Base-by-base conservation (phyloP, 352 stramenopile species). In the Globisporangium lucens region DNA sequence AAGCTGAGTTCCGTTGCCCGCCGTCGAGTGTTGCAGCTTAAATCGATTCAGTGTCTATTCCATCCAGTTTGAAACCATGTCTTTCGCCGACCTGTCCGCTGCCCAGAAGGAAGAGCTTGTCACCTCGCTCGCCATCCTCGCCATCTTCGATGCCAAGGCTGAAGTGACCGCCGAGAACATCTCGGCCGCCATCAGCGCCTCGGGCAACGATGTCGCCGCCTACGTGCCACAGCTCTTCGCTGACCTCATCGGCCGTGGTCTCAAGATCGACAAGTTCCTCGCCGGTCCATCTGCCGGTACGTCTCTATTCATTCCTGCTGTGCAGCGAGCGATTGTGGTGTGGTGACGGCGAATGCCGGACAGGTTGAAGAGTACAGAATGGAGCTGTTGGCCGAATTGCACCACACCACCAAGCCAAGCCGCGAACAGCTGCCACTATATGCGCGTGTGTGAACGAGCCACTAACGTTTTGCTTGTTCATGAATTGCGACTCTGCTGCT, bases 191-290 rank as follows among this genome's bases (percentile, higher is more conserved):
- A 81, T 96, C 67, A 71, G 77, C 68, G 86, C 89, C 71, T 92
- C 89, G 74, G 79, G 79, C 76, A 90, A 91, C 80, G 78, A 85
- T 55, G 89, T 96, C 67, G 65, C 85, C 61, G 73, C 87, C 56
- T 91, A 93, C 84, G 52, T 94, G 33, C 85, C 89, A 53, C 76
- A 84, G 71, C 84, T 96, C 72, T 96, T 93, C 74, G 83, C 89
- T 36, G 86, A 94, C 73, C 76, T 93, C 66, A 86, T 95, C 67
- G 74, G 73, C 74, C 85, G 85, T 57, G 87, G 87, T 72, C 79
- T 95, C 68, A 87, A 88, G 76, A 79, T 96, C 53, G 87, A 94
- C 73, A 95, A 94, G 80, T 92, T 94, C 82, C 81, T 96, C 43
- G 89, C 87, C 66, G 87, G 89, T 60, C 89, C 89, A 63, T 96